A percentile compares a stretch with the other conserved stretches of the same genome.
These are phyloP conservation scores for Lepiota brunneoincarnata DNA, from an alignment of 768 basidiomycete genomes.

Conservation along the genomic window DNA sequence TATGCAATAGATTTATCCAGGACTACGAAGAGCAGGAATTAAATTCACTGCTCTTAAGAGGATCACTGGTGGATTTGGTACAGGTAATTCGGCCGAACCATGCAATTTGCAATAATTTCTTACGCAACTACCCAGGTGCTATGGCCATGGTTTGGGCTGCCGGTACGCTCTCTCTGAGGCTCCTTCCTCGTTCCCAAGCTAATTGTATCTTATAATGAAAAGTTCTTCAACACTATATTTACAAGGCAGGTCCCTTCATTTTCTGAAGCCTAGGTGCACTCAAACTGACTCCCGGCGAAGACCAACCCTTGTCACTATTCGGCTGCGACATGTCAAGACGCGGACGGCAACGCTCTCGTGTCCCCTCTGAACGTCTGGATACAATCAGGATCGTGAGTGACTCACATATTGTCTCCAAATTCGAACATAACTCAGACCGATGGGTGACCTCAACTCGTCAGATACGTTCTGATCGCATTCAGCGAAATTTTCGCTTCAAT, in stretches of 20 bases:
- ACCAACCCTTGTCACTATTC: conserved; percentile 8
- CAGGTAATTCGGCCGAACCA: conserved; percentile 31
- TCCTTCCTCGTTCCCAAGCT: not conserved
- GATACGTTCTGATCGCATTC: conserved; percentile 64
- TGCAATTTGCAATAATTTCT: conserved; percentile 13
- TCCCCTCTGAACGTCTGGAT: conserved; percentile 76
- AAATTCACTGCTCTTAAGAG: conserved; percentile 60
- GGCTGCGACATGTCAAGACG: conserved; percentile 5
- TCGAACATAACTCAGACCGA: not conserved
- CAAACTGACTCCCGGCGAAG: conserved; percentile 34
- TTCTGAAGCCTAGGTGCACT: too few relatives aligned
- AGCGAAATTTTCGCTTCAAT: conserved; percentile 81
- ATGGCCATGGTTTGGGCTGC: conserved; percentile 70
- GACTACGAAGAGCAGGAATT: conserved; percentile 45
- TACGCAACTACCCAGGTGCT: conserved; percentile 15
- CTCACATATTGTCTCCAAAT: not conserved
- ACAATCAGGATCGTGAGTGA: conserved; percentile 56
- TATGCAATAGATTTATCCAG: conserved; percentile 54
- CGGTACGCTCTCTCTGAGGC: not conserved
- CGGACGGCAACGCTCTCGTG: conserved; percentile 21
- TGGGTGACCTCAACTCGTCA: conserved; percentile 18
- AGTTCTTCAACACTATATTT: conserved; percentile 72
- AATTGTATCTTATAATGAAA: conserved; percentile 16
- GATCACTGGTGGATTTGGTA: conserved; percentile 54
- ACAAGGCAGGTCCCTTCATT: conserved; percentile 37